Percentiles rank a stretch among this genome's conserved stretches.
These are phyloP conservation scores for Kwoniella mangroviensis DNA, from an alignment of 768 basidiomycete species.

Conservation along the genomic window DNA sequence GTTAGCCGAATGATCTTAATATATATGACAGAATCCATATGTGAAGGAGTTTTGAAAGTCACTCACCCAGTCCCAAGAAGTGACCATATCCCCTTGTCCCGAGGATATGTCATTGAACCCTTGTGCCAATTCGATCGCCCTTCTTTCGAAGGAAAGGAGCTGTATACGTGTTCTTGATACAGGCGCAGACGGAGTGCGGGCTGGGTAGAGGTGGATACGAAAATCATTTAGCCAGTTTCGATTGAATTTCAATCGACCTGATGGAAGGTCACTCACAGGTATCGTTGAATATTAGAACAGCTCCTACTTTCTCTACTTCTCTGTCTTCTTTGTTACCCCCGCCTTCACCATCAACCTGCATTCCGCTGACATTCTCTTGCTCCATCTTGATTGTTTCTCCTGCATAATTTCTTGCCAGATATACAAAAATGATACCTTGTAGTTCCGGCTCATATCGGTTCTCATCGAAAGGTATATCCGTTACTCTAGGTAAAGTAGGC, in stretches of 20 bases:
- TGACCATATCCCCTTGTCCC: constrained; percentile 11
- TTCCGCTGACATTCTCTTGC: neutral
- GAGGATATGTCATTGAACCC: constrained; percentile 36
- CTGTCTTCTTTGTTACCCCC: neutral
- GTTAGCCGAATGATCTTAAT: neutral
- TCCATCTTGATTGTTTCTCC: neutral
- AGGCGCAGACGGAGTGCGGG: neutral
- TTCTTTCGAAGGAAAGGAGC: constrained; percentile 29
- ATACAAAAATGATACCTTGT: constrained; percentile 33
- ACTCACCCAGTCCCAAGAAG: constrained; percentile 47
- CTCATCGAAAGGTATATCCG: neutral
- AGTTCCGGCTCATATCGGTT: neutral
- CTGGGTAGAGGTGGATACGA: neutral
- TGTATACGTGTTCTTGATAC: constrained; percentile 15
- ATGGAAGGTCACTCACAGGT: constrained; percentile 17
- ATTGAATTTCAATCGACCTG: too few species aligned
- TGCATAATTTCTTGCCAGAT: neutral
- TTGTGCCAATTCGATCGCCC: constrained; percentile 36
- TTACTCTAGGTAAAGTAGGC: constrained; percentile 24
- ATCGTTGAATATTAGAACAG: constrained; percentile 27
- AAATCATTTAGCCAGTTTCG: too few species aligned
- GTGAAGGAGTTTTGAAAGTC: neutral
- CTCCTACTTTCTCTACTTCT: constrained; percentile 18
- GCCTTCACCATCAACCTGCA: constrained; percentile 10
- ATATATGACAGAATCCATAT: neutral